These are phyloP conservation scores for Leccinum subtestaceum DNA, from an alignment of 768 basidiomycete species.

Conservation along the genomic window DNA sequence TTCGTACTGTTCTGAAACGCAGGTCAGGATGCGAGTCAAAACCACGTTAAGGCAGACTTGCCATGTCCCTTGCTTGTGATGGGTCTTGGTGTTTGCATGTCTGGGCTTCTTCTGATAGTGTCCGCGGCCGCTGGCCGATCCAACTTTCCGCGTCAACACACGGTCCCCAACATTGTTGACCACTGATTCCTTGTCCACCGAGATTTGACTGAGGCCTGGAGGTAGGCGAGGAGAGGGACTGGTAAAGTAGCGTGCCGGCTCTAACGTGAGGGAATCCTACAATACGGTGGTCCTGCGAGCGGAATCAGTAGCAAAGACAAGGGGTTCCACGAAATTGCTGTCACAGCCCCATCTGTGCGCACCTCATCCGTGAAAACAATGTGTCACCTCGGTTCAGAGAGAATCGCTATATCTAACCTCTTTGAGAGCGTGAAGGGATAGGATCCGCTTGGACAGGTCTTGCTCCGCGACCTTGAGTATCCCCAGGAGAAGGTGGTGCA, in stretches of 20 bases:
- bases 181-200: constrained; percentile 52
- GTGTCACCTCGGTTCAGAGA: background rate
- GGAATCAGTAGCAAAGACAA: no score
- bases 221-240: constrained; percentile 41
- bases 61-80: constrained; percentile 44
- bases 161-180: constrained; percentile 58
- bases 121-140: constrained; percentile 34
- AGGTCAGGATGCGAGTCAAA: background rate
- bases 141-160: constrained; percentile 69
- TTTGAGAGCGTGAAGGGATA: constrained; percentile 90
- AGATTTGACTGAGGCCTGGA: constrained; percentile 53
- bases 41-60: constrained; percentile 27
- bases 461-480: no score
- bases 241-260: constrained; percentile 51
- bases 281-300: no score
- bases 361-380: no score
- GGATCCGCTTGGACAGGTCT: constrained; percentile 51
- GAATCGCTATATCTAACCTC: constrained; percentile 52
- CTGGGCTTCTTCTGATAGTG: constrained; percentile 35
- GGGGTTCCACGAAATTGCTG: no score
- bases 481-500: no score
- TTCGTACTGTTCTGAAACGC: constrained; percentile 55
- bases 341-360: no score
- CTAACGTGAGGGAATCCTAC: constrained; percentile 38
- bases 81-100: constrained; percentile 25